These are phyloP conservation scores for Silene uniflora DNA, from an alignment of 148 eudicot species.

Conservation along the genomic window DNA sequence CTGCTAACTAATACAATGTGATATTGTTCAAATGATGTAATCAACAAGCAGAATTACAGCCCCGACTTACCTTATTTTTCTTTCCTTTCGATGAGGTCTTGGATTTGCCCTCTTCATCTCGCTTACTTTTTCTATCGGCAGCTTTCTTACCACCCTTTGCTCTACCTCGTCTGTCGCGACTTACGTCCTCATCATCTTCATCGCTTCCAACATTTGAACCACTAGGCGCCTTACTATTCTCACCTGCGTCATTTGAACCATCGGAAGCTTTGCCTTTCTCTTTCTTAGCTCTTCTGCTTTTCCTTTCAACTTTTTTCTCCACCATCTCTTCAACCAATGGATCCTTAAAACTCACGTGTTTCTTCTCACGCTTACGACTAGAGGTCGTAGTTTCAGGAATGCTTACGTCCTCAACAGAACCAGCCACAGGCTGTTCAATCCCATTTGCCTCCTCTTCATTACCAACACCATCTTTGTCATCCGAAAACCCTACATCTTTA, in stretches of 20 bases:
- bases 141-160: constrained; percentile 38
- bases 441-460: constrained; percentile 24
- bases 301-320: constrained; percentile 52
- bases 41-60: not conserved
- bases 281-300: constrained; percentile 65
- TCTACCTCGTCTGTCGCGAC: constrained; percentile 23
- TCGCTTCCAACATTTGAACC: constrained; percentile 22
- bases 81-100: constrained; percentile 63
- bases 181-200: constrained; percentile 31
- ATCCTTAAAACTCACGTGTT: constrained; percentile 22
- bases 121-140: constrained; percentile 46
- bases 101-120: constrained; percentile 45
- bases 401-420: constrained; percentile 51
- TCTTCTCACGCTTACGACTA: constrained; percentile 47
- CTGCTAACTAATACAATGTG: too few species aligned
- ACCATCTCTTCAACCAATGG: constrained; percentile 43
- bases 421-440: constrained; percentile 25
- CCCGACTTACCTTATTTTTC: constrained; percentile 66
- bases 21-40: not conserved
- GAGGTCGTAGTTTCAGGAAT: constrained; percentile 67
- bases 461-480: constrained; percentile 35
- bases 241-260: constrained; percentile 20
- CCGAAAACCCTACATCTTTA: constrained; percentile 40
- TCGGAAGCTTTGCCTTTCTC: constrained; percentile 37
- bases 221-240: constrained; percentile 27